Conservation (phyloP, 192 early-diverging fungal genomes). For the Coemansia sp. region DNA sequence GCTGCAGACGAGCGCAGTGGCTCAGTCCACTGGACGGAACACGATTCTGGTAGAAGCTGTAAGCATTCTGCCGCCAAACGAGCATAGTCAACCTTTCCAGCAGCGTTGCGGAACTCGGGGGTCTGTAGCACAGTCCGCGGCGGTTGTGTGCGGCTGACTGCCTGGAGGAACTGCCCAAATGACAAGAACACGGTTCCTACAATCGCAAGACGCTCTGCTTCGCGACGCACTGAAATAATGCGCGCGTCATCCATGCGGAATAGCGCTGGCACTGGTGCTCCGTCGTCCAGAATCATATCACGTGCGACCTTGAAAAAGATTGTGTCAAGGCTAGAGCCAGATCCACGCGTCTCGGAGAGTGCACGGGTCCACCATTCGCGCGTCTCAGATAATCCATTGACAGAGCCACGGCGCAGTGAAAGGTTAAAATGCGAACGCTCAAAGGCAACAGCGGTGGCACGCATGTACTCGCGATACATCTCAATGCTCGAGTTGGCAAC, state of each 20-base stretch:
- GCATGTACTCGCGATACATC: slow-evolving; percentile 64
- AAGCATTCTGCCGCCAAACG: slow-evolving; percentile 41
- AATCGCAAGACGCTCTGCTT: slow-evolving; percentile 39
- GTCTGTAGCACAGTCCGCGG: background rate
- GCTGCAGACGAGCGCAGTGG: slow-evolving; percentile 12
- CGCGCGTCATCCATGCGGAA: slow-evolving; percentile 51
- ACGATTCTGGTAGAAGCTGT: slow-evolving; percentile 41
- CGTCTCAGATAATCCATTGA: slow-evolving; percentile 23
- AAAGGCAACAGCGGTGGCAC: slow-evolving; percentile 63
- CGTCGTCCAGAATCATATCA: slow-evolving; percentile 46
- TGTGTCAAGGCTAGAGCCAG: slow-evolving; percentile 18
- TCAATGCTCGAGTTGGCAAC: slow-evolving; percentile 62
- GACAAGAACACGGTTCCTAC: slow-evolving; percentile 39
- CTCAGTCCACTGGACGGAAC: slow-evolving; percentile 42
- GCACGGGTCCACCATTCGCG: slow-evolving; percentile 44
- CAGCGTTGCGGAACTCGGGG: slow-evolving; percentile 19
- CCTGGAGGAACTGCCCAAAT: slow-evolving; percentile 46
- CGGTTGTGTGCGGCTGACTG: slow-evolving; percentile 12
- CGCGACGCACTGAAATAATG: slow-evolving; percentile 33
- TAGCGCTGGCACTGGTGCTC: slow-evolving; percentile 24
- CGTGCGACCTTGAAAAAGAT: slow-evolving; percentile 31
- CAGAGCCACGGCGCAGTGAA: slow-evolving; percentile 25
- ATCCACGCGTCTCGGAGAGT: slow-evolving; percentile 9
- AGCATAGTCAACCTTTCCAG: slow-evolving; percentile 30
- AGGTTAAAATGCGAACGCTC: slow-evolving; percentile 66